Base-by-base conservation (phyloP, 352 stramenopile genomes). In the Globisporangium iwayamae region DNA sequence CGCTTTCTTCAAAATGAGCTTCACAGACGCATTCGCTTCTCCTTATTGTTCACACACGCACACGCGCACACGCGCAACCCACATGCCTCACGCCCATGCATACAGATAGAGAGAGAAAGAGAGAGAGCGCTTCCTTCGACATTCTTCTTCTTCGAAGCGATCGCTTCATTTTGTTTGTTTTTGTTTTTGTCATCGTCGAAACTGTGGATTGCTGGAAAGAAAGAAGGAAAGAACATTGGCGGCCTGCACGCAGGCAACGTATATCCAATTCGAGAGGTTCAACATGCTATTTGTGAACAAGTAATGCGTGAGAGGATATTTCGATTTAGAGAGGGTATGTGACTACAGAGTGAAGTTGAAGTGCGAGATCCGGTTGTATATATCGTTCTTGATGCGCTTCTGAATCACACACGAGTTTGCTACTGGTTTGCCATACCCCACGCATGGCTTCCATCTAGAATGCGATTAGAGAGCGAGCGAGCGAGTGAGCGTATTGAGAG, bases 181-280 rank as follows among this genome's bases (percentile, higher is more conserved):
- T 28, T 28, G 25, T 28, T 28, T 28, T 28, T 28, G 25, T 28
- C 51, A 57, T 57, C 51, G 28, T 57, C 51, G 51, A 57, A 57
- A 57, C 51, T 43, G 51, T 57, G 30, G 30, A 28, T 43, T 43
- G 30, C 51, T 57, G 30, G 51, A 57, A 43, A 10, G 51, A 28
- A 28, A 28, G 51, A 45, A 57, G 10, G 30, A n/a, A 3, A 43
- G 34, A 39, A 39, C 34, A 39, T 28, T 28, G 25, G 25, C 25
- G 25, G 25, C 25, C 25, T 28, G 25, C 25, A 28, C 25, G 25
- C 25, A 28, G 25, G 25, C 25, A 28, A 2, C 25, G 1, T 28
- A 28, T 28, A 28, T 28, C 25, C 25, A 28, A 28, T 28, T 28
- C 25, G 25, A 38, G 9, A 38, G 34, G 34, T 38, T 38, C 9